Evolutionary conservation across 192 early-diverging fungal species (phyloP).

Genomic region (Oehlia diaphana): DNA sequence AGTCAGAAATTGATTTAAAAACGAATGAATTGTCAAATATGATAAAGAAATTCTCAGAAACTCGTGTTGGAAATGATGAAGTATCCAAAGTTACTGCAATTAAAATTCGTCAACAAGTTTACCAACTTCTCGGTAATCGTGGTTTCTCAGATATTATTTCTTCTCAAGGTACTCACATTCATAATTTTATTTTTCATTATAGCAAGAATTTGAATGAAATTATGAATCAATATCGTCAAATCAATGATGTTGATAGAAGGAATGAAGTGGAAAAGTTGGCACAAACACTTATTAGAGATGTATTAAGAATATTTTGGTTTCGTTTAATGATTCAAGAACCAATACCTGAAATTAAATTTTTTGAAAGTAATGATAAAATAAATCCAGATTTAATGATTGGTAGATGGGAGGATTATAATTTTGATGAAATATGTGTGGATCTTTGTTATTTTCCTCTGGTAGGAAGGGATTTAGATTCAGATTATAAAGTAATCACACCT

Average conservation of each 20-base stretch:
- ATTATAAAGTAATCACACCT: background rate
- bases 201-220: background rate
- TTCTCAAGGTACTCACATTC: no score
- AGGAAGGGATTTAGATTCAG: background rate
- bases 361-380: background rate
- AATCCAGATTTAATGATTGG: background rate
- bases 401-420: no score
- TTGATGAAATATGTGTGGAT: background rate
- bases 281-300: background rate
- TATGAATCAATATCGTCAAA: background rate
- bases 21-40: background rate
- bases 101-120: slow-evolving; percentile 25
- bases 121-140: slow-evolving; percentile 7
- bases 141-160: background rate
- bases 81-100: background rate
- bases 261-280: background rate
- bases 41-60: background rate
- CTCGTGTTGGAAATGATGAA: background rate
- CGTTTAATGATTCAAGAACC: background rate
- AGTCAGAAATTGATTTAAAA: background rate
- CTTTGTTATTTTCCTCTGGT: background rate
- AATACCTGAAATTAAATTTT: background rate
- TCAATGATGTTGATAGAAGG: background rate
- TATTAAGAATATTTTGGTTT: slow-evolving; percentile 9
- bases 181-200: background rate